Conservation (phyloP, 371 early-diverging fungal species). For the Mortierella sp. region DNA sequence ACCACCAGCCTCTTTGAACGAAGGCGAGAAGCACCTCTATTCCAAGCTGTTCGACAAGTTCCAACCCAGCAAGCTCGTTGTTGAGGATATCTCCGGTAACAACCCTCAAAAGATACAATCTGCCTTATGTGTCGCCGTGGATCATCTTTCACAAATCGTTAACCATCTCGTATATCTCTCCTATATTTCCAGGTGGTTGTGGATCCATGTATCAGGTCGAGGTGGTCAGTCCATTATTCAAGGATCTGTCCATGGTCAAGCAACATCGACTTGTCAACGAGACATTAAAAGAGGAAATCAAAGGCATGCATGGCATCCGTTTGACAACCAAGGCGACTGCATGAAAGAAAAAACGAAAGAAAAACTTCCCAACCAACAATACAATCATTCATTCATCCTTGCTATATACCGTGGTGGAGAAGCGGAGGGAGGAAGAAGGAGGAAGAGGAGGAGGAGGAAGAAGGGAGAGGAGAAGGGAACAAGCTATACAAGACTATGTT, state of each 20-base stretch:
- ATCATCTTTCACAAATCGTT: too few species aligned
- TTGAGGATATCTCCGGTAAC: constrained; percentile 85
- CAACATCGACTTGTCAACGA: constrained; percentile 93
- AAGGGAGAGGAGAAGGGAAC: too few species aligned
- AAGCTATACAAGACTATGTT: too few species aligned
- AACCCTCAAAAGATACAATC: background rate
- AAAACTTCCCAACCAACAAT: too few species aligned
- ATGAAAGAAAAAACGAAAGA: background rate
- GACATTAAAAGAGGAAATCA: constrained; percentile 87
- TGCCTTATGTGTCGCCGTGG: too few species aligned
- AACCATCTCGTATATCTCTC: too few species aligned
- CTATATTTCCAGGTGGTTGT: constrained; percentile 79
- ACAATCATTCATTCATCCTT: too few species aligned
- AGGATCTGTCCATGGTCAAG: constrained; percentile 79
- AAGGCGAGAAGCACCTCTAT: constrained; percentile 79
- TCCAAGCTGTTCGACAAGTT: constrained; percentile 76
- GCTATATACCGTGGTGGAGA: too few species aligned
- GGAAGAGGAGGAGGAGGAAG: too few species aligned
- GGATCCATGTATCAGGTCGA: constrained; percentile 94
- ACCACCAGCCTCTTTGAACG: constrained; percentile 56
- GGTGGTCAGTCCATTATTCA: constrained; percentile 81
- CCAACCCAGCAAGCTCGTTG: constrained; percentile 75
- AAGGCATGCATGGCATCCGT: constrained; percentile 92
- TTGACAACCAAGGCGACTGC: constrained; percentile 49
- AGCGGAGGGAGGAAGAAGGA: too few species aligned